Evolutionary conservation across 306 rosid genomes (phyloP), one percentile per base, ranked within the genome.

Genomic region (Betula pendula): DNA sequence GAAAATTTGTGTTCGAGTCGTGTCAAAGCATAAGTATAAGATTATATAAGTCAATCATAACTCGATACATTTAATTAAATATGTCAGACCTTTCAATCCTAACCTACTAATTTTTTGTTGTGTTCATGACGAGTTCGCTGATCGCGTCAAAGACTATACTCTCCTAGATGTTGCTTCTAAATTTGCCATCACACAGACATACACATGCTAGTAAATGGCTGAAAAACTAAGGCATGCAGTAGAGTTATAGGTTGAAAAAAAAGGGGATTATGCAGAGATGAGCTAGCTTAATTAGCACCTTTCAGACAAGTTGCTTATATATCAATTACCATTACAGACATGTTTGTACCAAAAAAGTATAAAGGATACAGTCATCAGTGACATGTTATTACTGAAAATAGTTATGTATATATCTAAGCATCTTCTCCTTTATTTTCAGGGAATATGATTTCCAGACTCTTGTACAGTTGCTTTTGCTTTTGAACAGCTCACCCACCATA

Each of bases 401-500:
- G 29, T 22, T 14, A 31, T 15, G 6, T 15, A 6, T 12, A 29
- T 17, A 24, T 31, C 1, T 2, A 3, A 14, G n/a, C 35, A 16
- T 59, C 42, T 33, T 17, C 24, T 33, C 20, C 17, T 31, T 31
- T 31, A 62, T 63, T 6, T 43, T 13, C 27, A 45, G 38, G 7
- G 1, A 15, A 70, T 22, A 22, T 31, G 63, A 63, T 31, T 49
- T 71, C 63, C 75, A 33, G 75, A 60, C 44, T 79, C 38, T 47
- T 7, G 13, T 56, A 27, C 15, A 33, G 47, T 76, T 38, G 31
- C 44, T 74, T 81, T 80, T 80, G 81, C 75, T 72, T 82, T 71
- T 70, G 38, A 71, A 66, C 74, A 72, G 77, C 76, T 74, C 40
- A 70, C 76, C 56, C 59, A 72, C 52, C 68, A 55, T 59, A 75